Percentiles rank a stretch among this genome's conserved stretches.
Evolutionary conservation across 2,329 filamentous ascomycete species (phyloP).

Genomic region (Colletotrichum musae): DNA sequence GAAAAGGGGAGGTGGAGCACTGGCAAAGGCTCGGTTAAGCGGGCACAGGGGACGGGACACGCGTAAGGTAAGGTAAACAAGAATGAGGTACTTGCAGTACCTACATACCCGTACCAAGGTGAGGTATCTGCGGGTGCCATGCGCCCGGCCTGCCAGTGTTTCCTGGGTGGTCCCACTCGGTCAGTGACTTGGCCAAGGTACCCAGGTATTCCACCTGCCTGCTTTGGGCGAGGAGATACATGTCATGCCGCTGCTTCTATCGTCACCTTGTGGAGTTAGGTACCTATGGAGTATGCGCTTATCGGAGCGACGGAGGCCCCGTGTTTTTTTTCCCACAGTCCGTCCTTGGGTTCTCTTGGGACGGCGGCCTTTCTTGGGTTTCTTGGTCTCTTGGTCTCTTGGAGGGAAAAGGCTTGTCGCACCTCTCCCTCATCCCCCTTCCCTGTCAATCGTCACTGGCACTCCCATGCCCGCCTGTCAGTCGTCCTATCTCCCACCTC

Average conservation of each 20-base stretch:
- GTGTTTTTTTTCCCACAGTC: conserved; percentile 27
- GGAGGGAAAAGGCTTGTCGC: conserved; percentile 28
- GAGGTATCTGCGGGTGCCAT: background rate
- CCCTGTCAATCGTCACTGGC: conserved; percentile 31
- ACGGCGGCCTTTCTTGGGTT: conserved; percentile 10
- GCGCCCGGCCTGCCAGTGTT: conserved; percentile 12
- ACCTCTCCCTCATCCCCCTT: conserved; percentile 3
- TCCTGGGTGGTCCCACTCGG: conserved; percentile 4
- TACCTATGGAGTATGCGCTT: conserved; percentile 36
- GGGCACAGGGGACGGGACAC: background rate
- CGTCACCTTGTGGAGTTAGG: conserved; percentile 21
- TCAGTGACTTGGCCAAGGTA: background rate
- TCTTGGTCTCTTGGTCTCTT: conserved; percentile 17
- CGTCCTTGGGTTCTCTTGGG: background rate
- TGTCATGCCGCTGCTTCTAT: too few relatives aligned
- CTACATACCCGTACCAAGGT: too few relatives aligned
- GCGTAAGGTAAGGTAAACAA: background rate
- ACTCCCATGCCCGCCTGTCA: conserved; percentile 30
- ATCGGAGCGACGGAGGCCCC: conserved; percentile 25
- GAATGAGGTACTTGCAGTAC: background rate
- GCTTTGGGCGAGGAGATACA: too few relatives aligned
- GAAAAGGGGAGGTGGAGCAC: conserved; percentile 32
- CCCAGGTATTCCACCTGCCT: too few relatives aligned
- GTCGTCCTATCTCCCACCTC: conserved; percentile 26
- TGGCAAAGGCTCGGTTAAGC: conserved; percentile 20